Conservation (phyloP, 2,329 filamentous ascomycete species). For the Colletotrichum zoysiae region DNA sequence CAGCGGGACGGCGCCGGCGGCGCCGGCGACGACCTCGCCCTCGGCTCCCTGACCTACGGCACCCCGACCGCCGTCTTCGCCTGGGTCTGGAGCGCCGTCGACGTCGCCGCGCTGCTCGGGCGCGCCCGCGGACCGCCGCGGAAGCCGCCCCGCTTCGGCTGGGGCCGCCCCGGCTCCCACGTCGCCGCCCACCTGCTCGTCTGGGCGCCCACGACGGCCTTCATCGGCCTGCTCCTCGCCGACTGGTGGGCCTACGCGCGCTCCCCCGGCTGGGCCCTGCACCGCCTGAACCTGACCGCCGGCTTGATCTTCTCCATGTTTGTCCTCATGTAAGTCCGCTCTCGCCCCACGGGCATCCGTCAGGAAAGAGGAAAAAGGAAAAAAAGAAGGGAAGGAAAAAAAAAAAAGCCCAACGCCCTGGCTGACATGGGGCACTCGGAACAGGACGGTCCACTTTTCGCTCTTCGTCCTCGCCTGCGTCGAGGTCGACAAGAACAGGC, state of each 20-base stretch:
- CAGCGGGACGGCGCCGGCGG: not conserved
- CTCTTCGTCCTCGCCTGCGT: constrained; percentile 41
- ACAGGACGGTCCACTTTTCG: constrained; percentile 38
- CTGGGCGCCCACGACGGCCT: constrained; percentile 26
- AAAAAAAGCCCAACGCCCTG: not conserved
- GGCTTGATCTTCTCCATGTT: constrained; percentile 35
- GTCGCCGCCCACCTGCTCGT: constrained; percentile 34
- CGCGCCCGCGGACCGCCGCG: constrained; percentile 16
- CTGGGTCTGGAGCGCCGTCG: constrained; percentile 27
- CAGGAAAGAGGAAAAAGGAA: too few species aligned
- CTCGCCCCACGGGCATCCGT: not conserved
- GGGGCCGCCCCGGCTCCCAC: constrained; percentile 19
- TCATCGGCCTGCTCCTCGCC: not conserved
- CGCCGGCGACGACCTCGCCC: not conserved
- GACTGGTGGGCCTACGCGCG: not conserved
- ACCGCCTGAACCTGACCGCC: not conserved
- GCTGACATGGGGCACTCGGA: not conserved
- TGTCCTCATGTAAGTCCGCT: constrained; percentile 17
- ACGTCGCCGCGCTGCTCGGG: constrained; percentile 28
- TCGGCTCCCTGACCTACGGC: constrained; percentile 16
- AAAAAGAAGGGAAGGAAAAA: too few species aligned
- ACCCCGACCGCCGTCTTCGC: constrained; percentile 23
- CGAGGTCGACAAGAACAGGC: constrained; percentile 34
- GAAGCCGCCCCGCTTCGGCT: constrained; percentile 31
- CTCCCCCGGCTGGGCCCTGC: not conserved